Percentiles rank a stretch among this genome's conserved stretches.
Conservation (phyloP, 345 rosid species). For the Citrus australasica region DNA sequence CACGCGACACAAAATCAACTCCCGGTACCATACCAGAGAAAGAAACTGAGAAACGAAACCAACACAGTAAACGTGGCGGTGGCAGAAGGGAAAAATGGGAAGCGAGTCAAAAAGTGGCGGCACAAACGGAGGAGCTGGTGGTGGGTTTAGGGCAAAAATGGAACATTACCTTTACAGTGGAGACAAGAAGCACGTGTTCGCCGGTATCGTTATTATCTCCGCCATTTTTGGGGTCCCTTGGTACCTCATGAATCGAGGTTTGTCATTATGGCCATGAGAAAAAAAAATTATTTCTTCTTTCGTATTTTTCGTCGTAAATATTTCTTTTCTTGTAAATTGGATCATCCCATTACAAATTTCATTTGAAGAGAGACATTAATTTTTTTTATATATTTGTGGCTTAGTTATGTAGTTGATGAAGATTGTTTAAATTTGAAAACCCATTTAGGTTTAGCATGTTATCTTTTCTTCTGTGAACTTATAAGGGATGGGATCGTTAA, state of each 20-base stretch:
- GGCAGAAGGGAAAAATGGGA: slow-evolving; percentile 29
- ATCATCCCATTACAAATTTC: not conserved
- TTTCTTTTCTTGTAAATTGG: not conserved
- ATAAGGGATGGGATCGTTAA: not conserved
- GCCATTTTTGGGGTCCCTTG: slow-evolving; percentile 74
- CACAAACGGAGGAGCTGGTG: slow-evolving; percentile 17
- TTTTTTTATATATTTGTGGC: not conserved
- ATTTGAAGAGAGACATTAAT: too few relatives aligned
- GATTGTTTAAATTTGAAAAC: not conserved
- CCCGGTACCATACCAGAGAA: not conserved
- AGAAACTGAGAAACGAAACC: not conserved
- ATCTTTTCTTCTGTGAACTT: not conserved
- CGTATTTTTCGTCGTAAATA: not conserved
- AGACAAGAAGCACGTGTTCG: slow-evolving; percentile 81
- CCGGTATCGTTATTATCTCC: slow-evolving; percentile 56
- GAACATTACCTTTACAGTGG: slow-evolving; percentile 76
- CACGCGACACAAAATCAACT: not conserved
- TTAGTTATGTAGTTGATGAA: not conserved
- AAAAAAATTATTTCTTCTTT: too few relatives aligned
- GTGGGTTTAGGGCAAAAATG: slow-evolving; percentile 58
- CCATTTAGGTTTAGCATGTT: not conserved
- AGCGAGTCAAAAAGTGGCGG: slow-evolving; percentile 31
- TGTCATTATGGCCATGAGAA: not conserved
- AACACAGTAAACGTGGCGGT: not conserved
- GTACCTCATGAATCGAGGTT: slow-evolving; percentile 82